Evolutionary conservation across 1,284 basidiomycete species (phyloP).

Genomic region (Moesziomyces globuligerus): DNA sequence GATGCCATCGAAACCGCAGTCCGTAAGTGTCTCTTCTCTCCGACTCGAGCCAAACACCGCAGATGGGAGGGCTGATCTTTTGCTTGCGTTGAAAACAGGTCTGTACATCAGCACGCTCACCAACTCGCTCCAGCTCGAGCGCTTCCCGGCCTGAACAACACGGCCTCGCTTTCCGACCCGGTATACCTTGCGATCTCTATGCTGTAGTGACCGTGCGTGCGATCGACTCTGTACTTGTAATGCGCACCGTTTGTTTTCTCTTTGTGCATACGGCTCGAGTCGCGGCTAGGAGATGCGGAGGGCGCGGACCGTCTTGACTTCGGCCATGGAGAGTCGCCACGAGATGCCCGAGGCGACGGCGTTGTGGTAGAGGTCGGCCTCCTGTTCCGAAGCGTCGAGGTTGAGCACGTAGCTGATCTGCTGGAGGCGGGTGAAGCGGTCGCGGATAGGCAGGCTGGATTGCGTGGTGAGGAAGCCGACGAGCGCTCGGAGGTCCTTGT

Average conservation of each 20-base stretch:
- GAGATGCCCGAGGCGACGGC: conserved; percentile 49
- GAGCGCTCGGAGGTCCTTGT: conserved; percentile 87
- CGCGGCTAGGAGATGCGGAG: conserved; percentile 19
- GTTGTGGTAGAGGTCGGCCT: conserved; percentile 67
- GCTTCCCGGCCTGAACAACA: conserved; percentile 20
- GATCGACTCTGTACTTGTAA: conserved; percentile 10
- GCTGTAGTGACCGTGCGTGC: too few relatives aligned
- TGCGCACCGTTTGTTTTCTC: background rate
- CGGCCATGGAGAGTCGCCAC: conserved; percentile 57
- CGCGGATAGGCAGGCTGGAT: conserved; percentile 81
- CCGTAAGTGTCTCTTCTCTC: too few relatives aligned
- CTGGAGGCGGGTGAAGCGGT: conserved; percentile 89
- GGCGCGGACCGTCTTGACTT: conserved; percentile 47
- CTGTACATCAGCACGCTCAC: conserved; percentile 45
- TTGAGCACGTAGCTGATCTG: conserved; percentile 93
- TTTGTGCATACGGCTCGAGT: background rate
- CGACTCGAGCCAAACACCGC: too few relatives aligned
- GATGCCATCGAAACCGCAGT: conserved; percentile 46
- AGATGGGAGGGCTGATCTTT: background rate
- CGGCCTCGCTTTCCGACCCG: background rate
- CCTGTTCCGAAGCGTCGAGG: conserved; percentile 88
- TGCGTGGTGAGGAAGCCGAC: conserved; percentile 84
- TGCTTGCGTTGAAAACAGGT: background rate
- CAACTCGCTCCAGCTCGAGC: conserved; percentile 33
- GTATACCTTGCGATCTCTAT: conserved; percentile 13